Conservation (phyloP, 2,329 filamentous ascomycete genomes). For the Penicillium sp. region DNA sequence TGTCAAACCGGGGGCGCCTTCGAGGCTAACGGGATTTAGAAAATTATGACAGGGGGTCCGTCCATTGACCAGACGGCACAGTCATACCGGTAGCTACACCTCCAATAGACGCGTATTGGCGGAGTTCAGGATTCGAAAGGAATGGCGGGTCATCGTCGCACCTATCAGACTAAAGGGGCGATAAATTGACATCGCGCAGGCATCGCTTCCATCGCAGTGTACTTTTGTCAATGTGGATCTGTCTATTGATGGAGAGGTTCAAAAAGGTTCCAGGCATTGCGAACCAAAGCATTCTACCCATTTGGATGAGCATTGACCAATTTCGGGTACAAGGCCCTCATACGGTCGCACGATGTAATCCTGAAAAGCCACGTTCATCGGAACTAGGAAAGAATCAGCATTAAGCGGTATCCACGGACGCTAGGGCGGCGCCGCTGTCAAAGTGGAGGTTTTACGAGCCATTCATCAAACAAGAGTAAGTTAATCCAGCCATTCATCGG, state of each 20-base stretch:
- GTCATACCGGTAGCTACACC: neutral
- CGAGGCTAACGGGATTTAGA: neutral
- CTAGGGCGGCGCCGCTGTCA: constrained; percentile 9
- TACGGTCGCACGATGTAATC: neutral
- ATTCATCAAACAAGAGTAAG: neutral
- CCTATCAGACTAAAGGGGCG: neutral
- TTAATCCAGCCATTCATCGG: constrained; percentile 6
- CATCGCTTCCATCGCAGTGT: neutral
- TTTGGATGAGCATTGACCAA: neutral
- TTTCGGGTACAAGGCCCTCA: neutral
- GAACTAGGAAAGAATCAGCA: neutral
- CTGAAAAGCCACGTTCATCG: neutral
- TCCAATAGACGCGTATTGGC: neutral
- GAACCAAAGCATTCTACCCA: neutral
- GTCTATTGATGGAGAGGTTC: neutral
- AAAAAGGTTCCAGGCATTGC: neutral
- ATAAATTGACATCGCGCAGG: neutral
- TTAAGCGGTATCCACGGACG: neutral
- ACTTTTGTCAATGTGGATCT: neutral
- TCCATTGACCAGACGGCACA: neutral
- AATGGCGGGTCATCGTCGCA: neutral
- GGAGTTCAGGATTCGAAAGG: neutral
- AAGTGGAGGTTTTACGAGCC: neutral
- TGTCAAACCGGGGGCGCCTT: neutral
- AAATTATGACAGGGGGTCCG: constrained; percentile 1